These are phyloP conservation scores for Stephania yunnanensis DNA, from an alignment of 164 flowering plant genomes.

Conservation along the genomic window DNA sequence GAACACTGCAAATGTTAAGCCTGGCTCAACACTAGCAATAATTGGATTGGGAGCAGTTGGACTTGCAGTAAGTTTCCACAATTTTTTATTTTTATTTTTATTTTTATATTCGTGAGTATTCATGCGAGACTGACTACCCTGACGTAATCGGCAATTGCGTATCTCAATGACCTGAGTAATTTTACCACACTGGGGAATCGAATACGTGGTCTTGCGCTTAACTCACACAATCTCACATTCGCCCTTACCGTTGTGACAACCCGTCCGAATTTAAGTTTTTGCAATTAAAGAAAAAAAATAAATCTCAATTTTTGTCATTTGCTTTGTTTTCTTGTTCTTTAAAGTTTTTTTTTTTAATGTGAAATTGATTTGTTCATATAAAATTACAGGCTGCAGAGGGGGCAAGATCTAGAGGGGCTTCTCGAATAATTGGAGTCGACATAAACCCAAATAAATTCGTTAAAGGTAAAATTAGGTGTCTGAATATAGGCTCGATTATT, in stretches of 20 bases:
- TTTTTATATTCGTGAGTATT: too few species aligned
- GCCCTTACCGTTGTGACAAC: too few species aligned
- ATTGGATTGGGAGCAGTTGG: slow-evolving; percentile 82
- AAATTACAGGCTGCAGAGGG: slow-evolving; percentile 65
- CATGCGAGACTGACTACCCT: too few species aligned
- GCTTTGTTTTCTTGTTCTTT: not conserved
- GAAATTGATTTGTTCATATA: not conserved
- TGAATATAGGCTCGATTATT: too few species aligned
- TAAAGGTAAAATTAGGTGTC: slow-evolving; percentile 44
- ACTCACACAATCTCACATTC: too few species aligned
- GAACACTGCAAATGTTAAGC: slow-evolving; percentile 63
- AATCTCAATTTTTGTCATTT: not conserved
- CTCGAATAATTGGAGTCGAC: slow-evolving; percentile 69
- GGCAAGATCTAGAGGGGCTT: slow-evolving; percentile 58
- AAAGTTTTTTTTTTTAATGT: too few species aligned
- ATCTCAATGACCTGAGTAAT: too few species aligned
- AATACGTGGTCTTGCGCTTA: too few species aligned
- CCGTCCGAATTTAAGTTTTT: too few species aligned
- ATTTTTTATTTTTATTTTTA: too few species aligned
- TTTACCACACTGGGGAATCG: too few species aligned
- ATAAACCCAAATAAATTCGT: slow-evolving; percentile 44
- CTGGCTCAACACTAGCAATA: slow-evolving; percentile 52
- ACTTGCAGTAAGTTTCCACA: slow-evolving; percentile 45
- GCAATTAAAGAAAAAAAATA: not conserved
- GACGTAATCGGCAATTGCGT: too few species aligned